Evolutionary conservation across 1,284 basidiomycete species (phyloP).

Genomic region (Xerocomus amazonicus): DNA sequence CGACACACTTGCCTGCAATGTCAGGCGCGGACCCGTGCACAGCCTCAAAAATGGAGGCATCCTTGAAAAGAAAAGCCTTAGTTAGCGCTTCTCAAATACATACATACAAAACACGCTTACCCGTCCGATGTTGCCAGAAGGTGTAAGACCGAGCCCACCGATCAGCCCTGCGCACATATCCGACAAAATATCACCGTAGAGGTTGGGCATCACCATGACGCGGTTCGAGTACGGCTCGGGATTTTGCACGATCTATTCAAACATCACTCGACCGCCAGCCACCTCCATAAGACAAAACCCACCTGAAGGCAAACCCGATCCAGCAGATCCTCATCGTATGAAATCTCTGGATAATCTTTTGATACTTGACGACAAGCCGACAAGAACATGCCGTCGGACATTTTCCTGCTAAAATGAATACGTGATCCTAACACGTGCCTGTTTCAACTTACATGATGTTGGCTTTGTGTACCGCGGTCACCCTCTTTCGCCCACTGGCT

Average conservation of each 20-base stretch:
- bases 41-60: constrained; percentile 99
- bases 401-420: constrained; percentile 65
- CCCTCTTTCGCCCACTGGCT: constrained; percentile 82
- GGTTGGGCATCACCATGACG: constrained; percentile 99
- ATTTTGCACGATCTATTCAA: constrained; percentile 80
- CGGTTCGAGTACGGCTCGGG: constrained; percentile 92
- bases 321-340: constrained; percentile 96
- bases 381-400: constrained; percentile 99
- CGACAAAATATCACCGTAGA: constrained; percentile 96
- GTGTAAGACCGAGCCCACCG: constrained; percentile 96
- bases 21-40: constrained; percentile 96
- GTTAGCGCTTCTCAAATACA: background rate
- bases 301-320: constrained; percentile 96
- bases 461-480: constrained; percentile 99
- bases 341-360: constrained; percentile 92
- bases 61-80: constrained; percentile 46
- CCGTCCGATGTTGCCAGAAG: constrained; percentile 96
- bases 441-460: constrained; percentile 84
- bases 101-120: constrained; percentile 42
- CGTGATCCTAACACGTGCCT: constrained; percentile 1
- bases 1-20: constrained; percentile 60
- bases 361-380: constrained; percentile 96
- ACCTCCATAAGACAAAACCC: constrained; percentile 12
- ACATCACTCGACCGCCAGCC: constrained; percentile 2
- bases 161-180: constrained; percentile 99